Evolutionary conservation across 1,139 yeast genomes (phyloP).

Genomic region (Yamadazyma triangularis): DNA sequence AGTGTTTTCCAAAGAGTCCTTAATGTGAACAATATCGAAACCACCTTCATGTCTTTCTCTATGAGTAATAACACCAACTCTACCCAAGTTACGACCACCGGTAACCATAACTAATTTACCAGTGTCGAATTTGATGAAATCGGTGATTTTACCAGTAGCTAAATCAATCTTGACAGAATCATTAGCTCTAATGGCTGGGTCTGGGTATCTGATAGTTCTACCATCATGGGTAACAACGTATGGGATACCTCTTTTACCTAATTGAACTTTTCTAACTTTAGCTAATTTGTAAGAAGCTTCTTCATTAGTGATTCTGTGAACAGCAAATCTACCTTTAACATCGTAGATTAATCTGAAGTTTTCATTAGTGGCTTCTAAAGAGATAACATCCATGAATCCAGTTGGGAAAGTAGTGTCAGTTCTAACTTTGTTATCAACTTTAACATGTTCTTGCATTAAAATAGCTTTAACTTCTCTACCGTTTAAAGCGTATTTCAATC

Average conservation of each 20-base stretch:
- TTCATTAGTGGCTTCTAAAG: slow-evolving; percentile 97
- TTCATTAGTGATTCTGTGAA: slow-evolving; percentile 98
- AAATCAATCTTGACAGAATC: slow-evolving; percentile 96
- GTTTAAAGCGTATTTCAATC: slow-evolving; percentile 98
- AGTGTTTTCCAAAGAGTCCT: slow-evolving; percentile 95
- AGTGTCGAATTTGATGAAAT: slow-evolving; percentile 89
- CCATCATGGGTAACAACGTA: slow-evolving; percentile 99
- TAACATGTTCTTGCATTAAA: slow-evolving; percentile 97
- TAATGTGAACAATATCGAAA: slow-evolving; percentile 97
- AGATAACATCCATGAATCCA: slow-evolving; percentile 98
- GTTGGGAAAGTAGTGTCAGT: slow-evolving; percentile 98
- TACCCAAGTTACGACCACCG: slow-evolving; percentile 99
- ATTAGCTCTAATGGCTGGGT: slow-evolving; percentile 91
- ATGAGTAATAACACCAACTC: slow-evolving; percentile 97
- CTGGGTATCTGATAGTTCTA: slow-evolving; percentile 99
- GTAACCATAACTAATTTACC: slow-evolving; percentile 97
- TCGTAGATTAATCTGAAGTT: slow-evolving; percentile 98
- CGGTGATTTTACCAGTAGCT: slow-evolving; percentile 91
- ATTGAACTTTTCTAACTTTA: slow-evolving; percentile 95
- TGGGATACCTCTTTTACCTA: slow-evolving; percentile 97
- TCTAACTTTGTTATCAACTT: slow-evolving; percentile 99
- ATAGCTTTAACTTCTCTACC: slow-evolving; percentile 99
- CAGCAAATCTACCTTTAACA: slow-evolving; percentile 97
- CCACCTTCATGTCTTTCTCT: slow-evolving; percentile 99
- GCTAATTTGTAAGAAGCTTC: slow-evolving; percentile 98